phyloP scores from a whole-genome alignment of 2,329 filamentous ascomycete genomes.

The Venturia carpophila region DNA sequence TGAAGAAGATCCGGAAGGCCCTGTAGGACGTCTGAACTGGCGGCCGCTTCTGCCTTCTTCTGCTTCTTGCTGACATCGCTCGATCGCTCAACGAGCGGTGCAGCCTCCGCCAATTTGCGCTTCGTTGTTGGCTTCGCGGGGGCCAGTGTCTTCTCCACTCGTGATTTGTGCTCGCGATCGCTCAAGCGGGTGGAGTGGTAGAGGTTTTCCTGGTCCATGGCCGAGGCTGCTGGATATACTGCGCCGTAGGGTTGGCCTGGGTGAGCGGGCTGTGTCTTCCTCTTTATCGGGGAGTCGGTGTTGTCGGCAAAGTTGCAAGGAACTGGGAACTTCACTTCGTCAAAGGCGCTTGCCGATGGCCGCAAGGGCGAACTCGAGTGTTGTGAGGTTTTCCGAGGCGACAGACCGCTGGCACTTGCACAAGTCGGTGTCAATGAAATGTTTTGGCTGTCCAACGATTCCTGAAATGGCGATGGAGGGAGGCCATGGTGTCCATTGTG shows the following conservation, averaged over 20 bases:
- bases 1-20: slow-evolving; percentile 61
- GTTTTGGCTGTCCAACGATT: slow-evolving; percentile 50
- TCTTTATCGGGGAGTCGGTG: slow-evolving; percentile 65
- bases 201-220: slow-evolving; percentile 25
- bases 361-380: slow-evolving; percentile 52
- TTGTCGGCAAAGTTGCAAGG: slow-evolving; percentile 47
- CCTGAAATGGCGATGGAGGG: slow-evolving; percentile 35
- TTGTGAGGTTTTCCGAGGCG: slow-evolving; percentile 59
- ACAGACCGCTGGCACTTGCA: slow-evolving; percentile 47
- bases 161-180: neutral
- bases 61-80: slow-evolving; percentile 18
- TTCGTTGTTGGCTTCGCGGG: slow-evolving; percentile 12
- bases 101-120: slow-evolving; percentile 7
- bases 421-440: slow-evolving; percentile 58
- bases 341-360: slow-evolving; percentile 56
- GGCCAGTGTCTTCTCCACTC: neutral
- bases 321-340: slow-evolving; percentile 59
- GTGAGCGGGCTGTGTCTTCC: slow-evolving; percentile 26
- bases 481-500: slow-evolving; percentile 42
- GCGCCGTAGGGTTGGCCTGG: slow-evolving; percentile 22
- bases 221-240: neutral
- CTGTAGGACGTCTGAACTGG: neutral
- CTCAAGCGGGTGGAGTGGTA: slow-evolving; percentile 11
- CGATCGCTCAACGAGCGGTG: neutral
- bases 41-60: neutral